Percentiles rank a stretch among this genome's conserved stretches.
phyloP scores from a whole-genome alignment of 2,329 filamentous ascomycete species.

The Lasiodiplodia sp. region DNA sequence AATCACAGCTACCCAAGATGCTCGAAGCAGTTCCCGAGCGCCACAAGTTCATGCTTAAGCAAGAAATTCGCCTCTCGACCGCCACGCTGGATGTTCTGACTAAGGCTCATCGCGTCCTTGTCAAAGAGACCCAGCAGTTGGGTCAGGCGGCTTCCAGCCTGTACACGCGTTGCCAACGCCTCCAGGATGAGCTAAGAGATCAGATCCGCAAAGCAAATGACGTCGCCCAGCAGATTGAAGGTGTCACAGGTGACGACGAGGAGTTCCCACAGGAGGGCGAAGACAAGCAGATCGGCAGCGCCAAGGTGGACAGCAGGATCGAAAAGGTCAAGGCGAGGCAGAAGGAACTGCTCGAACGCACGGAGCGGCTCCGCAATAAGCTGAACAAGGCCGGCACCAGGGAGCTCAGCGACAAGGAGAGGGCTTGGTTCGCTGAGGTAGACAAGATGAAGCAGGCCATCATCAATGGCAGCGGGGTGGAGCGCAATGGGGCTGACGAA shows the following conservation, averaged over 20 bases:
- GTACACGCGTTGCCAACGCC: conserved; percentile 72
- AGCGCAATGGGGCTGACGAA: conserved; percentile 33
- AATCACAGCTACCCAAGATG: conserved; percentile 63
- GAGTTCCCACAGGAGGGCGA: conserved; percentile 50
- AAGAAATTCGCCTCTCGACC: conserved; percentile 73
- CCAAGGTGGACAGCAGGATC: conserved; percentile 67
- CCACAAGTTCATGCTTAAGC: conserved; percentile 67
- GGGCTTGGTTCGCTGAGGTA: conserved; percentile 66
- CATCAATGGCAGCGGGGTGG: conserved; percentile 40
- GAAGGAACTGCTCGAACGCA: conserved; percentile 62
- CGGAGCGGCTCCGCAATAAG: conserved; percentile 65
- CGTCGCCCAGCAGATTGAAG: conserved; percentile 71
- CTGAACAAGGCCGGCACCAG: conserved; percentile 48
- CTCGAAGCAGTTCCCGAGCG: conserved; percentile 67
- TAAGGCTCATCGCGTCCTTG: conserved; percentile 74
- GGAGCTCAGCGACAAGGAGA: conserved; percentile 69
- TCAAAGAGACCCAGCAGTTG: conserved; percentile 72
- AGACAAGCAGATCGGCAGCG: conserved; percentile 59
- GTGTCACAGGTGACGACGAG: conserved; percentile 67
- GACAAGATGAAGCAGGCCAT: conserved; percentile 47
- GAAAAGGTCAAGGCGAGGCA: conserved; percentile 63
- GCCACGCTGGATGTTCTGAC: conserved; percentile 75
- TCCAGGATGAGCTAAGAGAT: conserved; percentile 71
- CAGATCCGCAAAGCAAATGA: conserved; percentile 73
- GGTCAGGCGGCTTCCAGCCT: conserved; percentile 75